phyloP scores from a whole-genome alignment of 441 rosid species.

The Populus hybrid region DNA sequence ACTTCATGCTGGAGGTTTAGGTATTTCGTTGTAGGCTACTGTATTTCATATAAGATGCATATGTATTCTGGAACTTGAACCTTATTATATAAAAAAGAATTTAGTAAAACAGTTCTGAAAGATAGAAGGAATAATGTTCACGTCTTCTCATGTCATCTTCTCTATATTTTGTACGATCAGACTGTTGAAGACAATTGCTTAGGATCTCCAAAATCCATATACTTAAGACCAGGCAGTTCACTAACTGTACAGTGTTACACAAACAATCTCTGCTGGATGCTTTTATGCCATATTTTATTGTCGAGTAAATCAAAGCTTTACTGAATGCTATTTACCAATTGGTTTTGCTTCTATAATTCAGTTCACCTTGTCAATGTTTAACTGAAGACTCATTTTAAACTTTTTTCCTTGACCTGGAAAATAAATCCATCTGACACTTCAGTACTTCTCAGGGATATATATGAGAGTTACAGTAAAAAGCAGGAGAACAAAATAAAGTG shows the following conservation, averaged over 20 bases:
- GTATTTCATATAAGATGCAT: background rate
- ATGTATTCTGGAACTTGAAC: background rate
- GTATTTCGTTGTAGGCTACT: background rate
- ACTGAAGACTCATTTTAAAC: background rate
- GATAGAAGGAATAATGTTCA: background rate
- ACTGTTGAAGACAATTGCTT: background rate
- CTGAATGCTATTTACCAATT: background rate
- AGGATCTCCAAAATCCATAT: background rate
- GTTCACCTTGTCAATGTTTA: slow-evolving; percentile 2
- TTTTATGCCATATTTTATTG: background rate
- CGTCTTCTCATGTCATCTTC: background rate
- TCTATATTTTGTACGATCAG: background rate
- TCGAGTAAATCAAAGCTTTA: background rate
- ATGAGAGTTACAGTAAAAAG: slow-evolving; percentile 50
- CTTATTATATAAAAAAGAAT: background rate
- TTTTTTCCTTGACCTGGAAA: slow-evolving; percentile 4
- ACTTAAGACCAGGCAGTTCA: background rate
- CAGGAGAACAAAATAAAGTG: slow-evolving; percentile 82
- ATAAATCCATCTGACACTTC: slow-evolving; percentile 12
- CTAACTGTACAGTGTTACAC: background rate
- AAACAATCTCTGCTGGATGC: background rate
- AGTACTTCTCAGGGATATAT: slow-evolving; percentile 55
- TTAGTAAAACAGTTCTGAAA: background rate
- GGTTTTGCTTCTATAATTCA: background rate
- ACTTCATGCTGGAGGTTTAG: background rate